These are phyloP conservation scores for Sporothrix variecibatus DNA, from an alignment of 2,329 filamentous ascomycete species.

Conservation along the genomic window DNA sequence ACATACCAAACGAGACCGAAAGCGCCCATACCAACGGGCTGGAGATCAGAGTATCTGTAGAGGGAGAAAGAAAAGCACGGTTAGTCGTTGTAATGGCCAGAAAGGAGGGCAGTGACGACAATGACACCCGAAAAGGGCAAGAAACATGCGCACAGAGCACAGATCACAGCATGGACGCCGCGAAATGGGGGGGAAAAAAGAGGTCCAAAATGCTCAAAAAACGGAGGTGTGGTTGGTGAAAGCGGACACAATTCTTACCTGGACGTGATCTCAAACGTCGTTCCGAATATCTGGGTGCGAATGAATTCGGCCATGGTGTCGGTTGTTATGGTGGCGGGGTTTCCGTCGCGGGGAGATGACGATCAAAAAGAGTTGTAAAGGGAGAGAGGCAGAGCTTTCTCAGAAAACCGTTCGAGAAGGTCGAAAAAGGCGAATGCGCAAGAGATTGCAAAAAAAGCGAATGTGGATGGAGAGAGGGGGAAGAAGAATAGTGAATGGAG, in stretches of 20 bases:
- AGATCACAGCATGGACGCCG: background rate
- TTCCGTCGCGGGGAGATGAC: constrained; percentile 1
- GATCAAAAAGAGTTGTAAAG: background rate
- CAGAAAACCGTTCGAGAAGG: background rate
- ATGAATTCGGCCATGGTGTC: constrained; percentile 96
- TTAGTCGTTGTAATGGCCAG: background rate
- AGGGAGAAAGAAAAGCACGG: background rate
- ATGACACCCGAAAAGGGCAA: background rate
- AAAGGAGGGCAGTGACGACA: background rate
- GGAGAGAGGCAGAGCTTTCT: background rate
- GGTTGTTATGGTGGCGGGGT: constrained; percentile 1
- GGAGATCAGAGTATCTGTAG: constrained; percentile 88
- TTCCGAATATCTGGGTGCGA: constrained; percentile 98
- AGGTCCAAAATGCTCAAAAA: background rate
- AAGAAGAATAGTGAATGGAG: background rate
- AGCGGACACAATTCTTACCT: constrained; percentile 59
- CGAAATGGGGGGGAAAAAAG: background rate
- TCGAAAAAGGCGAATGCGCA: background rate
- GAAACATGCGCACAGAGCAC: constrained; percentile 3
- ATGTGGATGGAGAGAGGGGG: background rate
- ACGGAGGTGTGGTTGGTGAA: background rate
- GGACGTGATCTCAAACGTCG: constrained; percentile 99
- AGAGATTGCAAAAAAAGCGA: background rate
- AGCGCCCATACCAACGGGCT: constrained; percentile 98
- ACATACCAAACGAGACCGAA: constrained; percentile 92